phyloP scores from a whole-genome alignment of 345 rosid species.

The Ceriops tagal region DNA sequence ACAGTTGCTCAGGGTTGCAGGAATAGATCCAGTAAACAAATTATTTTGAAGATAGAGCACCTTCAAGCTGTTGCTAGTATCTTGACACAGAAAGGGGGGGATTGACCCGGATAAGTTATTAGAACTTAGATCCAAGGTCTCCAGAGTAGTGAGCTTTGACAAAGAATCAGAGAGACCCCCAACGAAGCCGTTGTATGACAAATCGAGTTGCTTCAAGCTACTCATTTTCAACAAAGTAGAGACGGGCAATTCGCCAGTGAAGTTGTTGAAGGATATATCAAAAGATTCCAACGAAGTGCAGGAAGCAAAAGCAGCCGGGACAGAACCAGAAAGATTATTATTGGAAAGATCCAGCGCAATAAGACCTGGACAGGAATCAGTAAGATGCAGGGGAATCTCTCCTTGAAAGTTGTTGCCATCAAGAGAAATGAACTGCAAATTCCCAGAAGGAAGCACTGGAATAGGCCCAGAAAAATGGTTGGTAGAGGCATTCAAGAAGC shows the following conservation, averaged over 20 bases:
- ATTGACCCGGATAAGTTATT: slow-evolving; percentile 59
- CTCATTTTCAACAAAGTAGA: slow-evolving; percentile 57
- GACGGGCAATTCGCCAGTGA: slow-evolving; percentile 72
- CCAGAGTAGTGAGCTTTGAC: slow-evolving; percentile 47
- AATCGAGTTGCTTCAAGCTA: slow-evolving; percentile 46
- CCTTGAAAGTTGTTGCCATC: slow-evolving; percentile 56
- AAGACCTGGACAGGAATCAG: slow-evolving; percentile 65
- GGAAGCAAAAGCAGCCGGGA: slow-evolving; percentile 58
- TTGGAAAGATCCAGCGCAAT: slow-evolving; percentile 68
- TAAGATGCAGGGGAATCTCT: slow-evolving; percentile 60
- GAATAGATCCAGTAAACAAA: slow-evolving; percentile 58
- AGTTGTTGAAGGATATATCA: slow-evolving; percentile 57
- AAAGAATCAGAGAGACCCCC: slow-evolving; percentile 67
- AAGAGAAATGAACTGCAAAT: slow-evolving; percentile 50
- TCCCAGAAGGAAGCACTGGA: slow-evolving; percentile 49
- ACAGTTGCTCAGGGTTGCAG: slow-evolving; percentile 74
- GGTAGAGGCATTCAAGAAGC: slow-evolving; percentile 58
- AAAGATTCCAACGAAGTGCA: slow-evolving; percentile 56
- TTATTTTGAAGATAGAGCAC: slow-evolving; percentile 76
- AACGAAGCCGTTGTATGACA: slow-evolving; percentile 54
- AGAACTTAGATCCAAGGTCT: slow-evolving; percentile 75
- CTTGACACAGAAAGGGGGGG: slow-evolving; percentile 53
- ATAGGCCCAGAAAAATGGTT: slow-evolving; percentile 62
- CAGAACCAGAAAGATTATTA: slow-evolving; percentile 62
- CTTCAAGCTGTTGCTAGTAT: slow-evolving; percentile 43